Percentiles rank a stretch among this genome's conserved stretches.
phyloP scores from a whole-genome alignment of 768 basidiomycete genomes.

The Kwoniella bestiolae region DNA sequence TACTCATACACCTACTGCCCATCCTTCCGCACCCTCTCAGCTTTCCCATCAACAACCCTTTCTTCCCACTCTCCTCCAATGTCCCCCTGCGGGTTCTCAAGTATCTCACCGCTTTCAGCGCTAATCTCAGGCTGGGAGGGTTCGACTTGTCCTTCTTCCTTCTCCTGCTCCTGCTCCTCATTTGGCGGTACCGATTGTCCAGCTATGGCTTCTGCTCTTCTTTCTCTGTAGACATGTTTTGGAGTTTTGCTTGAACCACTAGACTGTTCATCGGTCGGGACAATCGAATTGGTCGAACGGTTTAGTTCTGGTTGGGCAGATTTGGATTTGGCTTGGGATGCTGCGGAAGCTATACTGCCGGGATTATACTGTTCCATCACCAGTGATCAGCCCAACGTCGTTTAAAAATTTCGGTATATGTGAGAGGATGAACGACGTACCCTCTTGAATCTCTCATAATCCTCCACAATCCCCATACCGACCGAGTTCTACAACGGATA shows the following conservation, averaged over 20 bases:
- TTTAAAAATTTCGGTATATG: too few species aligned
- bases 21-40: neutral
- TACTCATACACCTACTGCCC: too few species aligned
- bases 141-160: neutral
- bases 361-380: conserved; percentile 17
- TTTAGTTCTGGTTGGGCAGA: conserved; percentile 12
- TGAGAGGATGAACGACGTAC: conserved; percentile 5
- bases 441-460: conserved; percentile 47
- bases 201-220: conserved; percentile 18
- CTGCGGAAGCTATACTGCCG: conserved; percentile 8
- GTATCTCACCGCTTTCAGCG: conserved; percentile 12
- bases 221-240: conserved; percentile 19
- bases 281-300: conserved; percentile 10
- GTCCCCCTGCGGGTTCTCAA: conserved; percentile 13
- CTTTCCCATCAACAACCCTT: conserved; percentile 17
- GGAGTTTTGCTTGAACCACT: neutral
- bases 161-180: neutral
- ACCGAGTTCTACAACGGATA: conserved; percentile 26
- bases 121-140: neutral
- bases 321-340: conserved; percentile 6
- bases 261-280: neutral
- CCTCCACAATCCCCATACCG: conserved; percentile 40
- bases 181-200: neutral
- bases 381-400: neutral
- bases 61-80: conserved; percentile 25